These are phyloP conservation scores for Zasmidium angulare DNA, from an alignment of 2,329 filamentous ascomycete species.

Conservation along the genomic window DNA sequence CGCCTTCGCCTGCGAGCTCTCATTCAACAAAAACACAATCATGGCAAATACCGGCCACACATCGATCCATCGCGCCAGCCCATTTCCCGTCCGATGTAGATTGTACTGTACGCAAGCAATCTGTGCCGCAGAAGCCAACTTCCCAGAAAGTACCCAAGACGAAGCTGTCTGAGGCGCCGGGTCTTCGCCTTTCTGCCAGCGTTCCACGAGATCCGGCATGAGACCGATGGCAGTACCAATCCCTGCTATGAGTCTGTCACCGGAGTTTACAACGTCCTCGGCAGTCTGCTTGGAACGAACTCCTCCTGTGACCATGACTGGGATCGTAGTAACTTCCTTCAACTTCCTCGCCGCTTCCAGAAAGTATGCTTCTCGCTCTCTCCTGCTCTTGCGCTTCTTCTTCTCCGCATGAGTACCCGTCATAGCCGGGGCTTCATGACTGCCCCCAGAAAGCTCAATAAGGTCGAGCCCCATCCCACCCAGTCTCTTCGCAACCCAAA, in stretches of 20 bases:
- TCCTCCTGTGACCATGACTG: conserved; percentile 19
- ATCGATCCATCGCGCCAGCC: neutral
- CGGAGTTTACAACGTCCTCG: conserved; percentile 10
- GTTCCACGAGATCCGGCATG: conserved; percentile 16
- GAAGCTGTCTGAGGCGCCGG: neutral
- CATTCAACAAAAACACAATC: no score
- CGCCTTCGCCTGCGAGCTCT: no score
- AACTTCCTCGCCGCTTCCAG: conserved; percentile 13
- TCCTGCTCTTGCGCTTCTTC: conserved; percentile 9
- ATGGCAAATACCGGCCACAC: conserved; percentile 13
- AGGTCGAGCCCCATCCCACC: conserved; percentile 17
- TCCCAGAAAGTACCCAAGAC: conserved; percentile 7
- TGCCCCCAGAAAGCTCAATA: conserved; percentile 18
- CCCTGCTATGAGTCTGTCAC: conserved; percentile 10
- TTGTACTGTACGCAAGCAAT: conserved; percentile 15
- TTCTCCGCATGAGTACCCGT: conserved; percentile 4
- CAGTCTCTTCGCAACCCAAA: conserved; percentile 12
- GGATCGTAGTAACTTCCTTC: conserved; percentile 10
- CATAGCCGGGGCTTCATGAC: conserved; percentile 15
- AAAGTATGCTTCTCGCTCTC: conserved; percentile 18
- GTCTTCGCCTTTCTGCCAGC: conserved; percentile 13
- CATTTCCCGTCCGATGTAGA: conserved; percentile 6
- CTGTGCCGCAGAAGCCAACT: neutral
- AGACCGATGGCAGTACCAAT: conserved; percentile 14
- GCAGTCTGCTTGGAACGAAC: conserved; percentile 9